Percentiles rank a stretch among this genome's conserved stretches.
Evolutionary conservation across 495 filamentous ascomycete genomes (phyloP).

Genomic region (Oleoguttula mirabilis): DNA sequence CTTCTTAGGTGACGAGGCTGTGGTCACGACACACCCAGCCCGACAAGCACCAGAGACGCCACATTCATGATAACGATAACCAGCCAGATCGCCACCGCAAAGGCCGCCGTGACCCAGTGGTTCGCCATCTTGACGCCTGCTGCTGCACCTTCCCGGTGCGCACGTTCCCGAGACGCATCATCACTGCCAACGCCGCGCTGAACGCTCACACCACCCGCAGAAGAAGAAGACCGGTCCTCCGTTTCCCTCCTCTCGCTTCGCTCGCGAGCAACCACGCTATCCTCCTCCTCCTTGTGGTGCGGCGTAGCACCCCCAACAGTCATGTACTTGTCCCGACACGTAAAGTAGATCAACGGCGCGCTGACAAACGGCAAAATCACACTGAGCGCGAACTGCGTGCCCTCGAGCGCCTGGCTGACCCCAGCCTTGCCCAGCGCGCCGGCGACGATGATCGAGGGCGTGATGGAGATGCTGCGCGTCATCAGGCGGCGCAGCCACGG

Average conservation of each 20-base stretch:
- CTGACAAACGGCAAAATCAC: conserved; percentile 71
- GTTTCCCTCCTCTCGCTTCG: too few species aligned
- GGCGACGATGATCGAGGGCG: conserved; percentile 70
- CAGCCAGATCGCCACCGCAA: conserved; percentile 29
- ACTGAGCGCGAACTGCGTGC: conserved; percentile 67
- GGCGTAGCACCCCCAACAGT: conserved; percentile 35
- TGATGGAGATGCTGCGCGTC: conserved; percentile 63
- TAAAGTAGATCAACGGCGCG: conserved; percentile 80
- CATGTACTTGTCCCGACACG: conserved; percentile 72
- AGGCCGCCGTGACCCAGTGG: conserved; percentile 24
- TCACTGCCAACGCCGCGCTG: background rate
- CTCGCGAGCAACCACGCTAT: background rate
- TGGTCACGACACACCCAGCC: too few species aligned
- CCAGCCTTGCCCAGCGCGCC: conserved; percentile 61
- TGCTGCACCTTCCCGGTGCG: background rate
- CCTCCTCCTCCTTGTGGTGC: background rate
- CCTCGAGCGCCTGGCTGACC: conserved; percentile 61
- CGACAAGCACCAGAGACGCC: conserved; percentile 27
- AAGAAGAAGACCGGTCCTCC: too few species aligned
- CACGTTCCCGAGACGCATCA: conserved; percentile 2
- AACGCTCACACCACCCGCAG: background rate
- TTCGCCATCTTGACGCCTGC: conserved; percentile 26
- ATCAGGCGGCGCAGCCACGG: conserved; percentile 64
- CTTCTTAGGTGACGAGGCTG: too few species aligned
- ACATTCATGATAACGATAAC: conserved; percentile 34